Percentiles rank a stretch among this genome's conserved stretches.
Evolutionary conservation across 2,329 filamentous ascomycete species (phyloP).

Genomic region (Penicillium sp.): DNA sequence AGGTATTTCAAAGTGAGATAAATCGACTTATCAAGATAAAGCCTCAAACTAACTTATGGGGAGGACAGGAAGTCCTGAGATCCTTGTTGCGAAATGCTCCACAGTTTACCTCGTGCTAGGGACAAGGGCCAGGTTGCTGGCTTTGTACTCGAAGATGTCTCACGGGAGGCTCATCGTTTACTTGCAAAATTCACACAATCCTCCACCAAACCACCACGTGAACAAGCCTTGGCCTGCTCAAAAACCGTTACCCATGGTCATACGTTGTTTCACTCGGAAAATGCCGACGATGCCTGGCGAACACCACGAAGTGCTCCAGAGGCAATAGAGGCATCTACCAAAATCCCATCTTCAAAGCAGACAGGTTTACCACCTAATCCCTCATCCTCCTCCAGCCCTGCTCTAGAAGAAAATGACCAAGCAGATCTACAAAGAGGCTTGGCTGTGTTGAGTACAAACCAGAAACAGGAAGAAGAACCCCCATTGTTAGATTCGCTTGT

Average conservation of each 20-base stretch:
- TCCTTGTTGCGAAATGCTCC: not conserved
- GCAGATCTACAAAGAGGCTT: not conserved
- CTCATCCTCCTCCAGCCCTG: not conserved
- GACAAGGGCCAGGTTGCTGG: not conserved
- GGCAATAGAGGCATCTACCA: not conserved
- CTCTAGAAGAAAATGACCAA: not conserved
- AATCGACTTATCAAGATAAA: not conserved
- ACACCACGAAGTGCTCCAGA: not conserved
- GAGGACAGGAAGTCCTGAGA: not conserved
- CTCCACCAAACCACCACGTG: not conserved
- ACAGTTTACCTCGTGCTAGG: not conserved
- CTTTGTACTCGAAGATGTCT: not conserved
- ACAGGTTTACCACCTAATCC: not conserved
- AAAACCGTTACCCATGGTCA: not conserved
- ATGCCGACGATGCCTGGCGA: not conserved
- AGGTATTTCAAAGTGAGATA: not conserved
- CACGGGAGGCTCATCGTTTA: not conserved
- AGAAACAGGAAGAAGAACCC: not conserved
- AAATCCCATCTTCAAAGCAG: not conserved
- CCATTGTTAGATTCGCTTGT: not conserved
- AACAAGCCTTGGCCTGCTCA: not conserved
- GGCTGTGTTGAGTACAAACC: not conserved
- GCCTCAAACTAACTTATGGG: not conserved
- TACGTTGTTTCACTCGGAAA: not conserved
- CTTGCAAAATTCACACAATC: not conserved